Conservation (phyloP, 2,329 filamentous ascomycete species). For the Epichloe bromicola region DNA sequence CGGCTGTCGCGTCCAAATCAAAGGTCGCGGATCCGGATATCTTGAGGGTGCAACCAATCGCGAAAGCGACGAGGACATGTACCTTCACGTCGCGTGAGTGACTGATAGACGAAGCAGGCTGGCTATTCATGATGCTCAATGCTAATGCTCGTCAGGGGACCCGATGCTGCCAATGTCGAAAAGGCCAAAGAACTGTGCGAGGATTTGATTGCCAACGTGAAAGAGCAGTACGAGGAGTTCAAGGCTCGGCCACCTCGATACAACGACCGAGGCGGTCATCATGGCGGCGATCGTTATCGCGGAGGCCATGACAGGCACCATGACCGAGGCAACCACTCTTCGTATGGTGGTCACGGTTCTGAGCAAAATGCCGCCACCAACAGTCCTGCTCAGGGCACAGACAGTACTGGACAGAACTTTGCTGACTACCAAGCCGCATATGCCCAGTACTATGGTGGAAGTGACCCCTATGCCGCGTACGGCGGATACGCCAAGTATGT, state of each 20-base stretch:
- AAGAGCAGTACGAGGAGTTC: slow-evolving; percentile 80
- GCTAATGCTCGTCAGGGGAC: slow-evolving; percentile 48
- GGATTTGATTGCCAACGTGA: slow-evolving; percentile 76
- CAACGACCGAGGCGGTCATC: slow-evolving; percentile 32
- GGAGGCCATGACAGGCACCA: slow-evolving; percentile 18
- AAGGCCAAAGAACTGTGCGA: slow-evolving; percentile 80
- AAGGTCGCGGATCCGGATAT: slow-evolving; percentile 89
- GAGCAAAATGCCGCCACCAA: slow-evolving; percentile 18
- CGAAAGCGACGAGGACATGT: slow-evolving; percentile 95
- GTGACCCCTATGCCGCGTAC: slow-evolving; percentile 81
- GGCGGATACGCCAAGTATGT: slow-evolving; percentile 71
- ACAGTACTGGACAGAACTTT: slow-evolving; percentile 14
- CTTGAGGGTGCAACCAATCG: slow-evolving; percentile 76
- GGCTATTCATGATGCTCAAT: not conserved
- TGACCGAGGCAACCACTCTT: slow-evolving; percentile 16
- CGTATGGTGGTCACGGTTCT: slow-evolving; percentile 18
- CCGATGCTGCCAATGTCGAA: slow-evolving; percentile 74
- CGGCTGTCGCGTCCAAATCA: slow-evolving; percentile 92
- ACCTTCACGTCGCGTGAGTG: slow-evolving; percentile 81
- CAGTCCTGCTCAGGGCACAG: slow-evolving; percentile 21
- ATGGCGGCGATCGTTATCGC: slow-evolving; percentile 18
- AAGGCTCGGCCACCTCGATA: slow-evolving; percentile 66
- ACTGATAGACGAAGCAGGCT: not conserved
- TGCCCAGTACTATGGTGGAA: slow-evolving; percentile 62
- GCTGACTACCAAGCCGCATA: slow-evolving; percentile 69